Evolutionary conservation across 1,284 basidiomycete species (phyloP).

Genomic region (Amylostereum chailletii): DNA sequence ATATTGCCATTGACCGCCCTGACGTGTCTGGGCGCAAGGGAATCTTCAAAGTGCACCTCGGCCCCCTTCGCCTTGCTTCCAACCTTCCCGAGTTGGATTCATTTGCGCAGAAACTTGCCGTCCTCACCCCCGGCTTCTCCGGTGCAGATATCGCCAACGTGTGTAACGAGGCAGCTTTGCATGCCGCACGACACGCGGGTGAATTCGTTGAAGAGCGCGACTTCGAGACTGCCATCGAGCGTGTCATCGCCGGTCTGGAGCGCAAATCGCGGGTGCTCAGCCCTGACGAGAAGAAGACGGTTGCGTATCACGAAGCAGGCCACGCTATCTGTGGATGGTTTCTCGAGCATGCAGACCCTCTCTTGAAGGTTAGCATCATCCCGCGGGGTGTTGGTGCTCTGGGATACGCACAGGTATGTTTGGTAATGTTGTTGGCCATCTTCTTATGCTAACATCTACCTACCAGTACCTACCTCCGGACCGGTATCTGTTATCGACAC

Average conservation of each 20-base stretch:
- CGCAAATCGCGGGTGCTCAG: slow-evolving; percentile 91
- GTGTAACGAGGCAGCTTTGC: slow-evolving; percentile 95
- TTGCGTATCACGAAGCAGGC: slow-evolving; percentile 98
- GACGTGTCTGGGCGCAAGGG: slow-evolving; percentile 91
- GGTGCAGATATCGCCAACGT: slow-evolving; percentile 99
- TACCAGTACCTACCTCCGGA: slow-evolving; percentile 88
- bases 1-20: slow-evolving; percentile 92
- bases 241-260: slow-evolving; percentile 96
- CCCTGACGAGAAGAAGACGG: slow-evolving; percentile 96
- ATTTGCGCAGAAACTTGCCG: slow-evolving; percentile 87
- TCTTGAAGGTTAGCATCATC: slow-evolving; percentile 98
- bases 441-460: slow-evolving; percentile 3
- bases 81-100: slow-evolving; percentile 49
- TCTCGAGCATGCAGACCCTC: slow-evolving; percentile 92
- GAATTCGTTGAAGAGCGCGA: slow-evolving; percentile 79
- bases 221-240: slow-evolving; percentile 97
- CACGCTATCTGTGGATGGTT: slow-evolving; percentile 99
- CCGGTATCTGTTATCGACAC: slow-evolving; percentile 90
- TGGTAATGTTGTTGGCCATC: not conserved
- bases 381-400: slow-evolving; percentile 93
- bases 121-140: slow-evolving; percentile 95
- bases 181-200: slow-evolving; percentile 82
- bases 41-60: slow-evolving; percentile 91
- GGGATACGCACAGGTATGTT: slow-evolving; percentile 85
- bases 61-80: slow-evolving; percentile 69